phyloP scores from a whole-genome alignment of 2,329 filamentous ascomycete genomes.

The Calonectria honghensis region DNA sequence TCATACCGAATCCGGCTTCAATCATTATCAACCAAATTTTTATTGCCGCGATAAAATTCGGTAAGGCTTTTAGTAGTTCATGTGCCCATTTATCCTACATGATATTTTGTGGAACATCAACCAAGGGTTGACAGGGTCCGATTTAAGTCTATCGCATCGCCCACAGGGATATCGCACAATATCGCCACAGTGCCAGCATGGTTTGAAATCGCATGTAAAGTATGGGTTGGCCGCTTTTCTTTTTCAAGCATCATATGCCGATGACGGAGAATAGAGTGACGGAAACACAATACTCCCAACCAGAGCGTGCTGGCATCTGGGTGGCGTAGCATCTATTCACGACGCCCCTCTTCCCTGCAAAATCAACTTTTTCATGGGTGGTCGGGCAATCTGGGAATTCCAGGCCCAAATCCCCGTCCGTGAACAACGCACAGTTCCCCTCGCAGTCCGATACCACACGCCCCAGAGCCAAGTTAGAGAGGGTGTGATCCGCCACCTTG shows the following conservation, averaged over 20 bases:
- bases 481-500: slow-evolving; percentile 10
- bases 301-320: background rate
- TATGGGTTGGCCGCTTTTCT: background rate
- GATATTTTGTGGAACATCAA: background rate
- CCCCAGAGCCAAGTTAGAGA: background rate
- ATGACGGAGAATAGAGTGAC: background rate
- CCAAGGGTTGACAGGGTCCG: background rate
- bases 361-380: slow-evolving; percentile 25
- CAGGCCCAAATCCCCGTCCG: slow-evolving; percentile 12
- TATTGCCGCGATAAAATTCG: background rate
- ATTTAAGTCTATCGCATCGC: background rate
- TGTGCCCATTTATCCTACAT: background rate
- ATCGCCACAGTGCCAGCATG: background rate
- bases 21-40: background rate
- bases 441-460: slow-evolving; percentile 20
- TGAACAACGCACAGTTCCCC: slow-evolving; percentile 24
- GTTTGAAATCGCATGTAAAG: background rate
- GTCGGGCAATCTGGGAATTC: slow-evolving; percentile 27
- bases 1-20: background rate
- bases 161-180: background rate
- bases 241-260: background rate
- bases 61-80: background rate
- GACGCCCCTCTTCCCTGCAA: slow-evolving; percentile 16
- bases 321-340: slow-evolving; percentile 16
- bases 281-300: background rate